Percentiles rank a stretch among this genome's conserved stretches.
These are phyloP conservation scores for Leptographium procerum DNA, from an alignment of 2,329 filamentous ascomycete genomes.

Conservation along the genomic window DNA sequence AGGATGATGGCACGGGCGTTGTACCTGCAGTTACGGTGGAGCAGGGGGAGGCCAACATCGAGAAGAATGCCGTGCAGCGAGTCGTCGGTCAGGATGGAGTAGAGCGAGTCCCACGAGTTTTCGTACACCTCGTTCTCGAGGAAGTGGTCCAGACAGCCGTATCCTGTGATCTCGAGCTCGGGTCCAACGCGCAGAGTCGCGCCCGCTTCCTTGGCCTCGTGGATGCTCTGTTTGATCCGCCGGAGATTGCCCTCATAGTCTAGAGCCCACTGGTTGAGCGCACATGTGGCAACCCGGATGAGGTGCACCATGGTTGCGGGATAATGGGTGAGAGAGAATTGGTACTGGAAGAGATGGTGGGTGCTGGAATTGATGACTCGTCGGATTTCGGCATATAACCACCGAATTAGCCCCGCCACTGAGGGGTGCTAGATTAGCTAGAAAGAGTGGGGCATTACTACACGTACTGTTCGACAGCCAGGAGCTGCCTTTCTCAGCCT, in stretches of 20 bases:
- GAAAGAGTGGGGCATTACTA: no score
- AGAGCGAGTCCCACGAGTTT: conserved; percentile 52
- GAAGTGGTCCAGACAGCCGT: conserved; percentile 58
- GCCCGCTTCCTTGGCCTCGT: conserved; percentile 49
- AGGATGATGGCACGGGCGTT: conserved; percentile 55
- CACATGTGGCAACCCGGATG: no score
- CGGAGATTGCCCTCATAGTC: conserved; percentile 50
- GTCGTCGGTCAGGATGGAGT: conserved; percentile 46
- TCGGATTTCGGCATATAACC: no score
- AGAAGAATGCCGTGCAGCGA: conserved; percentile 55
- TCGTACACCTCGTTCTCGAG: conserved; percentile 44
- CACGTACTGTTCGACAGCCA: no score
- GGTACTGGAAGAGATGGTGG: no score
- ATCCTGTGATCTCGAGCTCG: conserved; percentile 45
- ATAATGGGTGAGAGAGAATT: no score
- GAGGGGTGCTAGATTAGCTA: no score
- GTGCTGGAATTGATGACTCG: no score
- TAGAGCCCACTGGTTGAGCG: conserved; percentile 30
- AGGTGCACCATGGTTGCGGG: no score
- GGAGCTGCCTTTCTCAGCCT: no score
- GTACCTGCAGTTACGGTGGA: conserved; percentile 50
- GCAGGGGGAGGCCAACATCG: conserved; percentile 51
- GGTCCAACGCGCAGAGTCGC: conserved; percentile 51
- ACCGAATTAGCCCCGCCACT: no score
- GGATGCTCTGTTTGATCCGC: conserved; percentile 49